Percentiles rank a stretch among this genome's conserved stretches.
These are phyloP conservation scores for Parmelia sp. DNA, from an alignment of 495 filamentous ascomycete species.

Conservation along the genomic window DNA sequence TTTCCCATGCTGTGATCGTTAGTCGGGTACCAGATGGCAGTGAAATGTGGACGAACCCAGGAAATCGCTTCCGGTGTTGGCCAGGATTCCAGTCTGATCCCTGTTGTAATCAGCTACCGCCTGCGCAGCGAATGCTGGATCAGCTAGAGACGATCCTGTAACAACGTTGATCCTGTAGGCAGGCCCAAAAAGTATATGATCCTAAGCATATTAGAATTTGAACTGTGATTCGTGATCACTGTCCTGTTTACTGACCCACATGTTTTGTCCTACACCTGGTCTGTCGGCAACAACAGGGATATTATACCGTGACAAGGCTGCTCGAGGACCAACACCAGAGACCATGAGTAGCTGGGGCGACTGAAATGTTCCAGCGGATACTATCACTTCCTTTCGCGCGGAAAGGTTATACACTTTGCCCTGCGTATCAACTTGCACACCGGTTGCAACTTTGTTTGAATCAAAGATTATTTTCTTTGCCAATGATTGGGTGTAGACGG, in stretches of 20 bases:
- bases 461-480: slow-evolving; percentile 22
- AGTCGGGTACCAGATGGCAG: too few relatives aligned
- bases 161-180: slow-evolving; percentile 26
- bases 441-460: slow-evolving; percentile 4
- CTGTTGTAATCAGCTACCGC: slow-evolving; percentile 6
- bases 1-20: slow-evolving; percentile 10
- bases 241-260: slow-evolving; percentile 24
- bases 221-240: not conserved
- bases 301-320: slow-evolving; percentile 29
- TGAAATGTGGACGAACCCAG: not conserved
- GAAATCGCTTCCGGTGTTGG: slow-evolving; percentile 16
- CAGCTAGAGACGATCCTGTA: slow-evolving; percentile 4
- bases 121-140: slow-evolving; percentile 1
- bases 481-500: slow-evolving; percentile 11
- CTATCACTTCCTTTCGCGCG: slow-evolving; percentile 50
- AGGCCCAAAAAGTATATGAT: slow-evolving; percentile 11
- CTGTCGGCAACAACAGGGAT: slow-evolving; percentile 36
- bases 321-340: slow-evolving; percentile 52
- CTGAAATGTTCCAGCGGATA: slow-evolving; percentile 51
- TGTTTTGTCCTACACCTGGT: slow-evolving; percentile 48
- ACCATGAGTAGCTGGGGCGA: slow-evolving; percentile 55
- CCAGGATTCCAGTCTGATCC: slow-evolving; percentile 5
- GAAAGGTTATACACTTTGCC: slow-evolving; percentile 32
- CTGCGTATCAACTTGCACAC: slow-evolving; percentile 17
- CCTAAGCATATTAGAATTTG: slow-evolving; percentile 18